These are phyloP conservation scores for Actinomortierella ambigua DNA, from an alignment of 371 early-diverging fungal genomes.

Conservation along the genomic window DNA sequence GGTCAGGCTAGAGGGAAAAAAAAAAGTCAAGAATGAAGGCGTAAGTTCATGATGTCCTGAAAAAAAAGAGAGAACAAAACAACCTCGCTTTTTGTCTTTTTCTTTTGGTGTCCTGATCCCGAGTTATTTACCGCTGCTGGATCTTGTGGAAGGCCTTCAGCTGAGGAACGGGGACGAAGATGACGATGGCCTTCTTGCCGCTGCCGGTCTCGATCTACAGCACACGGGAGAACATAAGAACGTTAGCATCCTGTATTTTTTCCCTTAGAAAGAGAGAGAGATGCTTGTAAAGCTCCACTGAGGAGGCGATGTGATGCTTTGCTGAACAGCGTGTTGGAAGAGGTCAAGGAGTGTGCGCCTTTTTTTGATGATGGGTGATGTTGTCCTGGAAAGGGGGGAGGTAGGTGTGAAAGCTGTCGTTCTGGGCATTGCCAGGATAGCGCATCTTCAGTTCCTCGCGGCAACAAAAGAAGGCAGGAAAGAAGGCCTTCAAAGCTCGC, in stretches of 20 bases:
- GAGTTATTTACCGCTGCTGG: slow-evolving; percentile 72
- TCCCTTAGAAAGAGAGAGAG: too few relatives aligned
- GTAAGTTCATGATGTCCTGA: background rate
- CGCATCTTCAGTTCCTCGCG: too few relatives aligned
- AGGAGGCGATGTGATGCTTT: background rate
- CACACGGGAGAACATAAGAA: too few relatives aligned
- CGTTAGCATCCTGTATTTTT: too few relatives aligned
- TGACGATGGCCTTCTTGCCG: slow-evolving; percentile 95
- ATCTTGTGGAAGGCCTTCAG: slow-evolving; percentile 94
- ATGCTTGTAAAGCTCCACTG: background rate
- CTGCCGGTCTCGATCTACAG: slow-evolving; percentile 85
- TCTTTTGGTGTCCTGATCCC: background rate
- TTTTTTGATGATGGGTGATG: too few relatives aligned
- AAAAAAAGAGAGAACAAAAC: too few relatives aligned
- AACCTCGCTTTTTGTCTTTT: background rate
- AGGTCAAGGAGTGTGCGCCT: background rate
- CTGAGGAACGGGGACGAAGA: slow-evolving; percentile 96
- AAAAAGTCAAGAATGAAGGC: background rate
- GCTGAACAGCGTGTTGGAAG: background rate
- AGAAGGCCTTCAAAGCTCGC: too few relatives aligned
- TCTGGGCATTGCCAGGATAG: too few relatives aligned
- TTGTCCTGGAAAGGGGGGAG: too few relatives aligned
- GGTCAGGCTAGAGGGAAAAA: slow-evolving; percentile 62
- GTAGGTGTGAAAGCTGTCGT: too few relatives aligned
- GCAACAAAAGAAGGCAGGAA: too few relatives aligned